Evolutionary conservation across 2,329 filamentous ascomycete species (phyloP), one percentile per base, ranked within the genome.

Genomic region (Tolypocladium sp.): DNA sequence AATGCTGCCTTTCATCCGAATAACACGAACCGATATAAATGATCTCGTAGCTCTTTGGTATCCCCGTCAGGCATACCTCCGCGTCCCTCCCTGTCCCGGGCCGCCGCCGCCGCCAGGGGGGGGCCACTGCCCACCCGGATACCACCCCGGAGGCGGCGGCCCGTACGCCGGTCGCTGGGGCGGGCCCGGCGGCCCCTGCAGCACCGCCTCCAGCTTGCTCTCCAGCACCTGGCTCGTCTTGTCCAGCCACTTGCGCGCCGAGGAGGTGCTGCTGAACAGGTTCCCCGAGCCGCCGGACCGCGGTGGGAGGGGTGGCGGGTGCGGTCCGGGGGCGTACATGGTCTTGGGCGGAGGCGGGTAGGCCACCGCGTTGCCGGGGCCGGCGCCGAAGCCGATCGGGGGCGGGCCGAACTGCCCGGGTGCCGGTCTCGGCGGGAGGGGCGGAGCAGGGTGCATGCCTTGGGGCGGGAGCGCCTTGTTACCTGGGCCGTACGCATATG

Each of bases 221-320:
- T 74, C 73, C 27, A 75, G 61, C 15, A 67, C 68, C 53, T 71
- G 67, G 30, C 68, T 69, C 33, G 72, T 74, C 65, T 71, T 74
- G 56, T 68, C 70, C 15, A 74, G 56, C 68, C 71, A 73, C 58
- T 69, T 72, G 59, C 70, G 67, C 1, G 71, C 73, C 22, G 71
- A 71, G 37, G 67, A 71, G 40, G 66, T 67, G 59, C 68, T 67
- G 33, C 70, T 68, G 54, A 74, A 71, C 17, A 73, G 62, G 38
- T 67, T 69, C 2, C 58, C 51, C 13, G 64, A 51, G 3, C 60
- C 62, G 35, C 59, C 61, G 35, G 66, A 57, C 25, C 63, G 63
- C 49, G 64, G 59, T 30, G 64, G 61, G 27, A 59, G 59, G 57
- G 56, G 35, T 17, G 51, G 51, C 41, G 53, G 54, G 22, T 59